Base-by-base conservation (phyloP, 306 rosid genomes). In the Dicorynia guianensis region DNA sequence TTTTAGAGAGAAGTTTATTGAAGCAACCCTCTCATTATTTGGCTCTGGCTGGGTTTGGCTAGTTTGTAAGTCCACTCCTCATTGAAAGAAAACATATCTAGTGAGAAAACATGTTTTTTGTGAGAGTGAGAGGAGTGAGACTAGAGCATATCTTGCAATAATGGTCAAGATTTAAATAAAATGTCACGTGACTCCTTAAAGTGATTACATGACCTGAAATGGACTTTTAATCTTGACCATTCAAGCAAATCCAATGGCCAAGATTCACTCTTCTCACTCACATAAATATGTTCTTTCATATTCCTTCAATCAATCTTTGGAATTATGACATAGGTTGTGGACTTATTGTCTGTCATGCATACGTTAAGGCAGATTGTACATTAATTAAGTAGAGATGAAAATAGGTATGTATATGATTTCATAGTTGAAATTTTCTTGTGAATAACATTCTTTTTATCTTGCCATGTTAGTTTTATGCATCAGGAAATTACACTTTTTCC, bases 31-130 rank as follows among this genome's bases (percentile, higher is more conserved):
- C 63, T 63, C 92, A n/a, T 84, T 76, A 52, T 90, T 92, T 77
- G 99, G 99, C 74, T 95, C 99, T 80, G 99, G 99, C 62, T 92
- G 97, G 99, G 97, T 95, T 86, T 95, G 99, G 99, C 93, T 95
- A 79, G 97, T 95, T 70, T 80, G 99, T 95, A 85, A 92, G 97
- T 89, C 79, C 75, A 55, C 76, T 57, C 40, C 62, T 50, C 34
- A 12, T 67, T 49, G 60, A 46, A 15, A 25, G 30, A 25, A 25
- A 25, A 25, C 30, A 25, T 25, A 25, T 25, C 30, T 25, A 25
- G 30, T 25, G 30, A 25, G 30, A 25, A 25, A 25, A 25, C 30
- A 25, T 25, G 30, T 25, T 25, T 25, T 1, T 25, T 25, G 30
- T 25, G 30, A 25, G 30, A 25, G 30, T 25, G 30, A 25, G 30